Conservation (phyloP, 192 early-diverging fungal species). For the Umbelopsis sp. region DNA sequence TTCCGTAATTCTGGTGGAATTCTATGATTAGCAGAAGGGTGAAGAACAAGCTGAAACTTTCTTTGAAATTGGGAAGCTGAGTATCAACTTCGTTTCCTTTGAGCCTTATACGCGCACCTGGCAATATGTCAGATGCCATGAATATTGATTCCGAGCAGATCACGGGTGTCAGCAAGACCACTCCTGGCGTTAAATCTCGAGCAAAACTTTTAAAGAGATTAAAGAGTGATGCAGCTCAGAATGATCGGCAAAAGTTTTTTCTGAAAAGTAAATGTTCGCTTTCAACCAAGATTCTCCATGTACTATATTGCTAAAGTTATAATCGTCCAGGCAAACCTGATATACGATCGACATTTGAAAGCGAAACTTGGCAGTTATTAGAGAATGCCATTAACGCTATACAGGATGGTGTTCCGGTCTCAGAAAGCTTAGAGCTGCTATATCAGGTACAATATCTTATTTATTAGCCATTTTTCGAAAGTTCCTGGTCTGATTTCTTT, state of each 20-base stretch:
- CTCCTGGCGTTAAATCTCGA: conserved; percentile 3
- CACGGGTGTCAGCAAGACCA: not conserved
- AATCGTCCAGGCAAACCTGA: not conserved
- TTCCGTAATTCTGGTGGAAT: too few species aligned
- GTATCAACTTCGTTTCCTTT: conserved; percentile 4
- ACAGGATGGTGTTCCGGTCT: not conserved
- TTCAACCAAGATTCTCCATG: not conserved
- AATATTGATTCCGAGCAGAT: conserved; percentile 8
- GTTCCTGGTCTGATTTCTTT: not conserved
- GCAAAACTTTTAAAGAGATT: conserved; percentile 2
- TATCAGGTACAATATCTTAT: not conserved
- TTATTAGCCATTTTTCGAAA: not conserved
- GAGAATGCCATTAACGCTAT: not conserved
- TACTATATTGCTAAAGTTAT: not conserved
- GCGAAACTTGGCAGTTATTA: not conserved
- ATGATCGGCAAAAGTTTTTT: conserved; percentile 1
- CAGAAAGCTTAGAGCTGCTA: conserved; percentile 3
- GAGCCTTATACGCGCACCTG: not conserved
- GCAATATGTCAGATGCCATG: conserved; percentile 3
- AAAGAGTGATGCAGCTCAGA: not conserved
- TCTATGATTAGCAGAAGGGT: not conserved
- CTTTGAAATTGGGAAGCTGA: not conserved
- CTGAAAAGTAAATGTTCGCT: conserved; percentile 1
- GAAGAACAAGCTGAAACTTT: not conserved
- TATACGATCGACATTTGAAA: not conserved